These are phyloP conservation scores for Tardiomyces blankii DNA, from an alignment of 1,139 yeast species.

Conservation along the genomic window DNA sequence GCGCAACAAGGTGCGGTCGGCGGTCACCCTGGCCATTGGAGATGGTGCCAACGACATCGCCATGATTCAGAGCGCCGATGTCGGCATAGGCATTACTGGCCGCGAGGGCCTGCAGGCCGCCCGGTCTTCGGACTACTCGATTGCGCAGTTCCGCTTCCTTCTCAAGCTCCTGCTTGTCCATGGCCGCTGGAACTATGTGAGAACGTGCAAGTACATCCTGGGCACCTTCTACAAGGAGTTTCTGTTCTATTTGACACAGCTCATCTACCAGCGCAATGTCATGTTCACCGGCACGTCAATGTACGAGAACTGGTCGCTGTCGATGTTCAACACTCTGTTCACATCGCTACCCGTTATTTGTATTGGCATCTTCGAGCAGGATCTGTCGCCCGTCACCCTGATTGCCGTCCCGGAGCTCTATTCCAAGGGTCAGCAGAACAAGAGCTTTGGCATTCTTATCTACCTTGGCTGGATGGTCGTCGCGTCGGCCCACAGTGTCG, in stretches of 20 bases:
- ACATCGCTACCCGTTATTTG: constrained; percentile 88
- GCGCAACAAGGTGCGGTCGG: constrained; percentile 46
- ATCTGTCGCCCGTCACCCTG: constrained; percentile 76
- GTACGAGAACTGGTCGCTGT: constrained; percentile 91
- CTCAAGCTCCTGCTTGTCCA: constrained; percentile 79
- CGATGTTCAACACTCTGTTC: constrained; percentile 93
- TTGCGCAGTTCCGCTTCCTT: constrained; percentile 84
- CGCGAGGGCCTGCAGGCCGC: constrained; percentile 97
- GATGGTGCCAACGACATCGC: constrained; percentile 99
- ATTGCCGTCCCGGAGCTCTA: constrained; percentile 90
- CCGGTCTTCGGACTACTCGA: constrained; percentile 85
- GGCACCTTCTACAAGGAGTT: constrained; percentile 94
- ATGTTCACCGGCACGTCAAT: constrained; percentile 88
- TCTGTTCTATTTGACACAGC: constrained; percentile 79
- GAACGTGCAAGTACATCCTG: constrained; percentile 85
- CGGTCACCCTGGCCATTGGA: constrained; percentile 94
- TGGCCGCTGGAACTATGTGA: constrained; percentile 87
- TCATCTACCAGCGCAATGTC: constrained; percentile 75
- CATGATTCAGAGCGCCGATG: constrained; percentile 97
- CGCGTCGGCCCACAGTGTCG: constrained; percentile 64
- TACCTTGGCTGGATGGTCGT: constrained; percentile 71
- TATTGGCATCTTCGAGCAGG: constrained; percentile 93
- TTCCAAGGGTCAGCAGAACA: constrained; percentile 60
- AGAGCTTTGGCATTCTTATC: constrained; percentile 59
- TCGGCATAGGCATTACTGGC: constrained; percentile 95